These are phyloP conservation scores for Phylloporus arenicola DNA, from an alignment of 768 basidiomycete species.

Conservation along the genomic window DNA sequence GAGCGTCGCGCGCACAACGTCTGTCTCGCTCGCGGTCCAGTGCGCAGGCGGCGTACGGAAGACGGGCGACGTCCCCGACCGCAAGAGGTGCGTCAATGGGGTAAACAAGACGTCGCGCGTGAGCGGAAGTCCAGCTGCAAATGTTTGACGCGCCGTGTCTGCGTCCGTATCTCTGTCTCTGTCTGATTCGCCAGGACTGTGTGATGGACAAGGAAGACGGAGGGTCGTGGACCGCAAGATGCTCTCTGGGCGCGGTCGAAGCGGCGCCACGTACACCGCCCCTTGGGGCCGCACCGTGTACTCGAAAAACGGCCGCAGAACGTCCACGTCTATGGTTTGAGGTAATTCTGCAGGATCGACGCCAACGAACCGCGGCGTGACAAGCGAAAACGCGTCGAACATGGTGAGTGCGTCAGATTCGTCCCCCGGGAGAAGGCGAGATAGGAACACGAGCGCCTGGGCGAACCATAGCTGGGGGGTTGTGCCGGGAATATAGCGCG, in stretches of 20 bases:
- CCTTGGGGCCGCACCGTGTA: constrained; percentile 39
- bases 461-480: constrained; percentile 59
- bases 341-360: constrained; percentile 19
- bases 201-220: constrained; percentile 25
- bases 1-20: constrained; percentile 66
- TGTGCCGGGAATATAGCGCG: constrained; percentile 50
- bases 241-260: constrained; percentile 46
- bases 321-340: constrained; percentile 25
- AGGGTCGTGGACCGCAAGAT: constrained; percentile 56
- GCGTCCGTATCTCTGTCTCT: not conserved
- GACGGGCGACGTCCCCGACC: constrained; percentile 67
- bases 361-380: constrained; percentile 17
- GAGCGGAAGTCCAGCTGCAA: constrained; percentile 40
- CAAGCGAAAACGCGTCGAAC: constrained; percentile 21
- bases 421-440: constrained; percentile 64
- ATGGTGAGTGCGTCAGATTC: constrained; percentile 52
- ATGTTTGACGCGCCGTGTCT: not conserved
- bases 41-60: constrained; percentile 59
- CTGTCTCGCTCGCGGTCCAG: constrained; percentile 79
- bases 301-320: constrained; percentile 50
- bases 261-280: constrained; percentile 47
- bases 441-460: constrained; percentile 54
- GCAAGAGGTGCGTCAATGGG: constrained; percentile 73
- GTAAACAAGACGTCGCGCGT: constrained; percentile 60
- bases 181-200: not conserved